Percentiles rank a stretch among this genome's conserved stretches.
Evolutionary conservation across 768 basidiomycete genomes (phyloP).

Genomic region (Boletellus ananiceps): DNA sequence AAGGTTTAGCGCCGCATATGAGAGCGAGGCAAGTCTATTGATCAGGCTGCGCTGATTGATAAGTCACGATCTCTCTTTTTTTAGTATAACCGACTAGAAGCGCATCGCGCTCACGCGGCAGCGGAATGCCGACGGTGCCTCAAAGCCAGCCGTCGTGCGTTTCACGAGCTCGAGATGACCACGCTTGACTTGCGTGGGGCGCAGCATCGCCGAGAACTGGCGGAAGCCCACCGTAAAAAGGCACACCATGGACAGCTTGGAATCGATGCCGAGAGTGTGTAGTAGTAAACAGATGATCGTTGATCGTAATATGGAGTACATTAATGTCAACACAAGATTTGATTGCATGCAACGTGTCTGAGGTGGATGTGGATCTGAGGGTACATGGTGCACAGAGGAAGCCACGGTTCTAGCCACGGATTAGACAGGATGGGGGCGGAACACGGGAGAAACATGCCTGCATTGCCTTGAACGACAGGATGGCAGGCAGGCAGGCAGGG

Average conservation of each 20-base stretch:
- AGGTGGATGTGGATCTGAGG: conserved; percentile 56
- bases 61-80: background rate
- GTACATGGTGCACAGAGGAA: conserved; percentile 60
- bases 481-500: conserved; percentile 60
- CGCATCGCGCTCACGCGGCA: conserved; percentile 37
- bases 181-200: conserved; percentile 56
- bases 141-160: conserved; percentile 44
- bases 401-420: conserved; percentile 45
- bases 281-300: conserved; percentile 20
- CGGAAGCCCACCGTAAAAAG: conserved; percentile 56
- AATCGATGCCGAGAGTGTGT: conserved; percentile 40
- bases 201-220: conserved; percentile 53
- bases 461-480: conserved; percentile 63
- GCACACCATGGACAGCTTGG: conserved; percentile 60
- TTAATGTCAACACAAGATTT: conserved; percentile 43
- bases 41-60: background rate
- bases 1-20: conserved; percentile 26
- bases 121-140: conserved; percentile 36
- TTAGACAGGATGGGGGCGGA: conserved; percentile 5
- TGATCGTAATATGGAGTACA: conserved; percentile 22
- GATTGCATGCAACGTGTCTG: conserved; percentile 60
- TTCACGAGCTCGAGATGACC: conserved; percentile 59
- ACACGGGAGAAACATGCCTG: conserved; percentile 42
- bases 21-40: conserved; percentile 22
- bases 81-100: conserved; percentile 33